A percentile compares a stretch with the other conserved stretches of the same genome.
phyloP scores from a whole-genome alignment of 768 basidiomycete genomes.

The Megacollybia marginata region DNA sequence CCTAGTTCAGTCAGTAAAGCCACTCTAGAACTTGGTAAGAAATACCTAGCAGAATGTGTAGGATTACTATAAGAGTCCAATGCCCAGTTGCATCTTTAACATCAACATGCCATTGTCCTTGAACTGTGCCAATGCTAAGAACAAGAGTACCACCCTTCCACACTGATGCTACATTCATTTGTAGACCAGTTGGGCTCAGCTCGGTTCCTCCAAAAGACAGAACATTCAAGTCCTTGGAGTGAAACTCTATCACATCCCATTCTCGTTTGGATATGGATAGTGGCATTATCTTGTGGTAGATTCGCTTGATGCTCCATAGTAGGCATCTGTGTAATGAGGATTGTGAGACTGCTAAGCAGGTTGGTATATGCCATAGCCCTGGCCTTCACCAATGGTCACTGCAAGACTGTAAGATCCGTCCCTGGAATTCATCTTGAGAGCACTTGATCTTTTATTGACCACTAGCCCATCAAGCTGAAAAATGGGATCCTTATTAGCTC shows the following conservation, averaged over 20 bases:
- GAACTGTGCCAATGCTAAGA: background rate
- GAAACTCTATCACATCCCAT: slow-evolving; percentile 6
- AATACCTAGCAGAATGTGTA: slow-evolving; percentile 6
- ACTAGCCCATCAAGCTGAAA: background rate
- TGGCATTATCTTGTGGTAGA: slow-evolving; percentile 6
- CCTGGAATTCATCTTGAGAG: background rate
- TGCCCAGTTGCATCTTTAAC: background rate
- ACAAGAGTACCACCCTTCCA: slow-evolving; percentile 1
- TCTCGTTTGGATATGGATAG: slow-evolving; percentile 6
- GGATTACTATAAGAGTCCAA: slow-evolving; percentile 2
- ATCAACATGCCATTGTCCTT: slow-evolving; percentile 6
- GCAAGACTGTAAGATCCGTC: slow-evolving; percentile 9
- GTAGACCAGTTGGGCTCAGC: slow-evolving; percentile 4
- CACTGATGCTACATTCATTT: slow-evolving; percentile 3
- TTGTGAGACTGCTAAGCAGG: slow-evolving; percentile 9
- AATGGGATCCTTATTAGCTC: background rate
- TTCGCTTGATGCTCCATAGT: slow-evolving; percentile 1
- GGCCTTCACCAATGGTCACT: slow-evolving; percentile 7
- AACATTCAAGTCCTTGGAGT: slow-evolving; percentile 5
- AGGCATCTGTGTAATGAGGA: too few species aligned
- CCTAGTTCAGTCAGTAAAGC: slow-evolving; percentile 1
- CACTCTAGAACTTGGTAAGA: background rate
- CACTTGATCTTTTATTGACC: background rate
- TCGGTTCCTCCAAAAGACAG: slow-evolving; percentile 6
- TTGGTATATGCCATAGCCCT: slow-evolving; percentile 3